A percentile compares a stretch with the other conserved stretches of the same genome.
Evolutionary conservation across 2,329 filamentous ascomycete genomes (phyloP).

Genomic region (Aspergillus uvarum): DNA sequence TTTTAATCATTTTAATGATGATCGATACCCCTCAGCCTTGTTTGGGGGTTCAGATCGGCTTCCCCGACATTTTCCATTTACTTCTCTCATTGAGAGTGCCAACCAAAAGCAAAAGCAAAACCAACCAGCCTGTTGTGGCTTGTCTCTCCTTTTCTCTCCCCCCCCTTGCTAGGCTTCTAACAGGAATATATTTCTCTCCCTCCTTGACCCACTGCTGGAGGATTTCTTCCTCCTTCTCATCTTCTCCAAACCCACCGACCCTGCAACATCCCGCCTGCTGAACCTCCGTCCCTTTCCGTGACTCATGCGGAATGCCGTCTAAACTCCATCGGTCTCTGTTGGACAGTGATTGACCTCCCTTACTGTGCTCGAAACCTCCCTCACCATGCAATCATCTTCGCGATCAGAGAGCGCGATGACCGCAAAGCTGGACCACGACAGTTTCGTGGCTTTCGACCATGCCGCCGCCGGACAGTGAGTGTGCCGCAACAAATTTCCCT

Average conservation of each 20-base stretch:
- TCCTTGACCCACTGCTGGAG: neutral
- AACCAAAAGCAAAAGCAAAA: neutral
- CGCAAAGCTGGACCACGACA: conserved; percentile 38
- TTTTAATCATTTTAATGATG: too few relatives aligned
- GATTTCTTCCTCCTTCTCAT: neutral
- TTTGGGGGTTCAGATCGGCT: neutral
- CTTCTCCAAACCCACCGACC: neutral
- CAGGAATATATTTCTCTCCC: neutral
- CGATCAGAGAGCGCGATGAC: conserved; percentile 35
- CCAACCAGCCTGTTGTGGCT: conserved; percentile 1
- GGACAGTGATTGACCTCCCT: conserved; percentile 4
- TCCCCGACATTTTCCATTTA: neutral
- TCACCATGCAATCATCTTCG: conserved; percentile 35
- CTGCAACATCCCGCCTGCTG: neutral
- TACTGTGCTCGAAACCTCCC: neutral
- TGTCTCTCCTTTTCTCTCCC: conserved; percentile 6
- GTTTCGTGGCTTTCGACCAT: conserved; percentile 47
- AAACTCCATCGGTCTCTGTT: conserved; percentile 5
- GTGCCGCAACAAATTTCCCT: neutral
- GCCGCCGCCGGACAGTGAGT: conserved; percentile 52
- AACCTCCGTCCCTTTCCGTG: conserved; percentile 9
- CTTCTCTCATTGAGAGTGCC: neutral
- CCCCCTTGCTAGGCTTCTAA: neutral
- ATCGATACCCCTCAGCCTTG: neutral
- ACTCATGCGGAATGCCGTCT: conserved; percentile 19